These are phyloP conservation scores for Trichoderma simmonsii DNA, from an alignment of 2,329 filamentous ascomycete genomes.

Conservation along the genomic window DNA sequence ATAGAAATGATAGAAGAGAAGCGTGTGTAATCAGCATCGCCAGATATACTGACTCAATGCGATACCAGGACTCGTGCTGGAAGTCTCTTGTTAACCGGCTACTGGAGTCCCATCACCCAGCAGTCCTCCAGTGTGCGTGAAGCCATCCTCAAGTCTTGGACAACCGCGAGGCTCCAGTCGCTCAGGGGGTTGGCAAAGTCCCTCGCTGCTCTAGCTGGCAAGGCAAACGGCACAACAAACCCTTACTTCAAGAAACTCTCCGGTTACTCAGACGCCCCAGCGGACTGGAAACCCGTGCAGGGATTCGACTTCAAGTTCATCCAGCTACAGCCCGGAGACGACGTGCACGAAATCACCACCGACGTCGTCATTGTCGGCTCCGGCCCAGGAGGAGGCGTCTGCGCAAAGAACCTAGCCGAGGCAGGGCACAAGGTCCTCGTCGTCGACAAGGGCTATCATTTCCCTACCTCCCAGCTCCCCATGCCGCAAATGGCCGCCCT, in stretches of 20 bases:
- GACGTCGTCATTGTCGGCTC: slow-evolving; percentile 86
- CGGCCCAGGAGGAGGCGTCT: slow-evolving; percentile 80
- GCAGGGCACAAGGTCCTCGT: slow-evolving; percentile 74
- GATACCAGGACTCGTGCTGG: slow-evolving; percentile 56
- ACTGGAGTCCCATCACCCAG: slow-evolving; percentile 57
- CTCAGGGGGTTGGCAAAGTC: slow-evolving; percentile 56
- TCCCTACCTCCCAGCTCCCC: slow-evolving; percentile 67
- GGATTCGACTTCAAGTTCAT: slow-evolving; percentile 59
- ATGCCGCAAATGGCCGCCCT: slow-evolving; percentile 63
- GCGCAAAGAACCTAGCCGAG: slow-evolving; percentile 75
- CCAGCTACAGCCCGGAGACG: slow-evolving; percentile 46
- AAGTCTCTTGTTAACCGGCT: slow-evolving; percentile 65
- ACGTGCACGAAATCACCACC: slow-evolving; percentile 62
- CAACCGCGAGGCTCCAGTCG: slow-evolving; percentile 51
- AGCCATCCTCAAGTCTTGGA: slow-evolving; percentile 61
- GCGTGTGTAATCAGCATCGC: not conserved
- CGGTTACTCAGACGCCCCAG: slow-evolving; percentile 55
- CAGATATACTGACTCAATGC: not conserved
- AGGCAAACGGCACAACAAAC: slow-evolving; percentile 54
- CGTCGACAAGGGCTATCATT: slow-evolving; percentile 79
- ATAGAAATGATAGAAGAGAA: not conserved
- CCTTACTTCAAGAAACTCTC: slow-evolving; percentile 53
- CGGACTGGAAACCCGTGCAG: slow-evolving; percentile 47
- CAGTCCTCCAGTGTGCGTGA: slow-evolving; percentile 61
- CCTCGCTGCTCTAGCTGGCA: slow-evolving; percentile 52